A percentile compares a stretch with the other conserved stretches of the same genome.
phyloP scores from a whole-genome alignment of 768 basidiomycete genomes.

The Mycena maculata region DNA sequence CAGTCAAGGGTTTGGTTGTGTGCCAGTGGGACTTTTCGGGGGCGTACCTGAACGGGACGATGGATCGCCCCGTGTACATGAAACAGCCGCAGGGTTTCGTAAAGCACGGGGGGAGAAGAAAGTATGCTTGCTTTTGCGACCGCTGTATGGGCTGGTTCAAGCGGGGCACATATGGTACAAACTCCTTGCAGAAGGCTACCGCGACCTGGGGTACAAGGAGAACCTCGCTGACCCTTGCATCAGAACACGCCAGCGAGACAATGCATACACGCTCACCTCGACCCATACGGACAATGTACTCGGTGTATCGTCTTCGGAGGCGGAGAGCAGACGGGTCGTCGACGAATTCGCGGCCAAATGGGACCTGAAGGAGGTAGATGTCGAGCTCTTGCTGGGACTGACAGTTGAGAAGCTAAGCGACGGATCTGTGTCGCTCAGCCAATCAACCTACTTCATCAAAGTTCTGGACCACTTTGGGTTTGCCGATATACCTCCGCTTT shows the following conservation, averaged over 20 bases:
- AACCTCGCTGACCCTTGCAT: constrained; percentile 21
- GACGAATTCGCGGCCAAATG: constrained; percentile 17
- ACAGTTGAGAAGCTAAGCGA: constrained; percentile 13
- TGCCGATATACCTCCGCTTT: constrained; percentile 10
- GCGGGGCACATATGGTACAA: not conserved
- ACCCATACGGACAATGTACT: constrained; percentile 24
- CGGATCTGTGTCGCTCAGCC: constrained; percentile 3
- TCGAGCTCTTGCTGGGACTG: constrained; percentile 7
- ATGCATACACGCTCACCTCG: constrained; percentile 11
- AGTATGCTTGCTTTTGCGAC: constrained; percentile 16
- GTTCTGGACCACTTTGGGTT: constrained; percentile 13
- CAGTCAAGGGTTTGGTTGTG: not conserved
- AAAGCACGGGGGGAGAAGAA: constrained; percentile 27
- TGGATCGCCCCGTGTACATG: constrained; percentile 22
- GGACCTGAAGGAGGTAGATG: constrained; percentile 24
- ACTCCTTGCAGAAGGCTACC: not conserved
- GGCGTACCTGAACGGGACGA: constrained; percentile 14
- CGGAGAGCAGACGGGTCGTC: constrained; percentile 12
- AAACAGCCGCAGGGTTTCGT: constrained; percentile 17
- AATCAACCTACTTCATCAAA: constrained; percentile 10
- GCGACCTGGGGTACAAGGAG: not conserved
- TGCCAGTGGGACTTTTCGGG: constrained; percentile 24
- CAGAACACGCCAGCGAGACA: not conserved
- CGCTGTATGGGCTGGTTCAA: not conserved
- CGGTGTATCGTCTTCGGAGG: constrained; percentile 13